Percentiles rank a stretch among this genome's conserved stretches.
Conservation (phyloP, 2,329 filamentous ascomycete species). For the Conoideocrella luteorostrata region DNA sequence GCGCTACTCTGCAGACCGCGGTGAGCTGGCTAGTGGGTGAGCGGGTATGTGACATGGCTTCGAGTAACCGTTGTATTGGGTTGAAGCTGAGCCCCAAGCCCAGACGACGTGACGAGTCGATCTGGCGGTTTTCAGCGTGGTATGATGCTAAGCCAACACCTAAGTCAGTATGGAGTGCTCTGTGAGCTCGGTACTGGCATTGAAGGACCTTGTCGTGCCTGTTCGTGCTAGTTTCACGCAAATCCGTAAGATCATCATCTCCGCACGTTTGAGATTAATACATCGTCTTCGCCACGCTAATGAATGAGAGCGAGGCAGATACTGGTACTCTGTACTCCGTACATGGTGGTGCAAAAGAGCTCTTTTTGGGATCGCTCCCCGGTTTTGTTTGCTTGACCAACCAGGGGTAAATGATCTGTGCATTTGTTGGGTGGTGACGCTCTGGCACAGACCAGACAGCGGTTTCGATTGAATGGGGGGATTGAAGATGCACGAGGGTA, state of each 20-base stretch:
- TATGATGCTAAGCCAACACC: neutral
- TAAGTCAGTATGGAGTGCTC: too few species aligned
- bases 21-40: too few species aligned
- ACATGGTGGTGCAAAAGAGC: neutral
- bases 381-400: neutral
- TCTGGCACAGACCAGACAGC: constrained; percentile 5
- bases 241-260: constrained; percentile 1
- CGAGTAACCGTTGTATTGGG: constrained; percentile 5
- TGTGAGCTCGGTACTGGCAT: neutral
- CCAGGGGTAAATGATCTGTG: neutral
- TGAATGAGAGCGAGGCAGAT: neutral
- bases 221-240: neutral
- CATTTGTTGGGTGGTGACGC: neutral
- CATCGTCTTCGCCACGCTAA: too few species aligned
- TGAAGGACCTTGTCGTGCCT: neutral
- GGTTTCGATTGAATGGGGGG: constrained; percentile 2
- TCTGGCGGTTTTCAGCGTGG: neutral
- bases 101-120: too few species aligned
- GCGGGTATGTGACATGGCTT: constrained; percentile 2
- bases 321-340: neutral
- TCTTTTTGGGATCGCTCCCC: neutral
- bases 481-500: constrained; percentile 1
- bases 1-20: too few species aligned
- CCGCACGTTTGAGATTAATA: constrained; percentile 1
- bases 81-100: neutral